Conservation (phyloP, 164 flowering plant species). For the Sedum album region DNA sequence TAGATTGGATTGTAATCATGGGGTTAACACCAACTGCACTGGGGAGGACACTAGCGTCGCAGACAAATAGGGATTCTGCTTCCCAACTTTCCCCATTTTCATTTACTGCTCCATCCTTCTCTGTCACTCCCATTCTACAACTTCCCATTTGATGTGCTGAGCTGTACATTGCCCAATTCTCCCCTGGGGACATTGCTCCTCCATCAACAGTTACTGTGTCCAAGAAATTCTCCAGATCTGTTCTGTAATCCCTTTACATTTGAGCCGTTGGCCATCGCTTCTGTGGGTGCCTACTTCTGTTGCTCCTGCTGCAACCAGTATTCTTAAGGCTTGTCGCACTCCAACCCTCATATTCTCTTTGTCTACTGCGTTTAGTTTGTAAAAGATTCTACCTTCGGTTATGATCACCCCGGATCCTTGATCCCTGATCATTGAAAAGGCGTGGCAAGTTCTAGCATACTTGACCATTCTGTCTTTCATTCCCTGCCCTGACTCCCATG, state of each 20-base stretch:
- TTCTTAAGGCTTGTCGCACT: slow-evolving; percentile 31
- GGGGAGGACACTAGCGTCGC: slow-evolving; percentile 58
- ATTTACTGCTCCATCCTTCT: slow-evolving; percentile 45
- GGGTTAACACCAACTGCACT: slow-evolving; percentile 58
- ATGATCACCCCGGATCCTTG: slow-evolving; percentile 34
- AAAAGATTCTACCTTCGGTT: slow-evolving; percentile 32
- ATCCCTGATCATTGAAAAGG: slow-evolving; percentile 38
- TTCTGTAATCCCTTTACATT: slow-evolving; percentile 26
- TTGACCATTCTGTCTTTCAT: slow-evolving; percentile 31
- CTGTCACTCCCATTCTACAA: slow-evolving; percentile 44
- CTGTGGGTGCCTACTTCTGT: slow-evolving; percentile 46
- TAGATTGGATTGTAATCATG: slow-evolving; percentile 29
- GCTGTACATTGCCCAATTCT: slow-evolving; percentile 27
- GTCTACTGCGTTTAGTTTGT: slow-evolving; percentile 21
- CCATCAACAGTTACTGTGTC: slow-evolving; percentile 25
- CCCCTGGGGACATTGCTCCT: slow-evolving; percentile 33
- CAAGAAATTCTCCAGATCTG: slow-evolving; percentile 34
- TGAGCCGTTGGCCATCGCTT: slow-evolving; percentile 41
- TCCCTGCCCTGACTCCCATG: slow-evolving; percentile 46
- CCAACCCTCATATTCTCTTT: slow-evolving; percentile 31
- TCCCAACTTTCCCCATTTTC: slow-evolving; percentile 58
- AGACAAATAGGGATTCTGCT: slow-evolving; percentile 44
- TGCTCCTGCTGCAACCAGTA: slow-evolving; percentile 54
- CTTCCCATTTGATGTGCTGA: slow-evolving; percentile 77
- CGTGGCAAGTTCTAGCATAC: slow-evolving; percentile 37